Percentiles rank a stretch among this genome's conserved stretches.
Evolutionary conservation across 768 basidiomycete genomes (phyloP).

Genomic region (Suillus fuscotomentosus): DNA sequence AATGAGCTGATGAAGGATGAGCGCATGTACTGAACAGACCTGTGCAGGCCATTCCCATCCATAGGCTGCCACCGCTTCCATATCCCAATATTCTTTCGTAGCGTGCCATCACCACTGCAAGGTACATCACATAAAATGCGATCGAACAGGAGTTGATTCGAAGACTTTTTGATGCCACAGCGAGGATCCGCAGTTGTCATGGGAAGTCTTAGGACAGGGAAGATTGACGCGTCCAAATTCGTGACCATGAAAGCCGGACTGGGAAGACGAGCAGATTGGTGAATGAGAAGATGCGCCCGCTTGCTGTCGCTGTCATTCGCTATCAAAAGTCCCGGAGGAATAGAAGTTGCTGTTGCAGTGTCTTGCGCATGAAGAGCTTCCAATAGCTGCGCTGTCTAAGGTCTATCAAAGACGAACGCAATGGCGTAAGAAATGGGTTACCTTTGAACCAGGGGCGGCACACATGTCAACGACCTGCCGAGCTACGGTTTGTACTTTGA

Average conservation of each 20-base stretch:
- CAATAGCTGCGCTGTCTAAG: conserved; percentile 89
- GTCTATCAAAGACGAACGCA: background rate
- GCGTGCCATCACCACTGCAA: conserved; percentile 95
- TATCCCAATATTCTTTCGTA: conserved; percentile 92
- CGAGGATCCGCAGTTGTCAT: conserved; percentile 18
- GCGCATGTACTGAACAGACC: conserved; percentile 42
- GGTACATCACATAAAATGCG: conserved; percentile 96
- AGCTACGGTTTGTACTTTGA: conserved; percentile 4
- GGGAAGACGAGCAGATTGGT: conserved; percentile 93
- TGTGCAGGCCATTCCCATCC: conserved; percentile 90
- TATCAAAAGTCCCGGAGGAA: conserved; percentile 82
- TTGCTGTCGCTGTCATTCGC: conserved; percentile 96
- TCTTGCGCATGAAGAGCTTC: conserved; percentile 90
- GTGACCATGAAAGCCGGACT: conserved; percentile 93
- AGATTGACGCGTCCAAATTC: conserved; percentile 91
- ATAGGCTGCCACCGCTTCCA: conserved; percentile 91
- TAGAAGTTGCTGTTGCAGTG: conserved; percentile 57
- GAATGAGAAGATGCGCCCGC: conserved; percentile 93
- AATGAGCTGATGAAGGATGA: conserved; percentile 6
- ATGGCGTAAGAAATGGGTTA: conserved; percentile 23
- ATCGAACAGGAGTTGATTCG: conserved; percentile 75
- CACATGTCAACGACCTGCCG: conserved; percentile 91
- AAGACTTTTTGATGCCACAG: conserved; percentile 35
- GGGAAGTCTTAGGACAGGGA: conserved; percentile 60
- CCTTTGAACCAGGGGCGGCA: conserved; percentile 97